Base-by-base conservation (phyloP, 495 filamentous ascomycete genomes). In the Cercophora samala region DNA sequence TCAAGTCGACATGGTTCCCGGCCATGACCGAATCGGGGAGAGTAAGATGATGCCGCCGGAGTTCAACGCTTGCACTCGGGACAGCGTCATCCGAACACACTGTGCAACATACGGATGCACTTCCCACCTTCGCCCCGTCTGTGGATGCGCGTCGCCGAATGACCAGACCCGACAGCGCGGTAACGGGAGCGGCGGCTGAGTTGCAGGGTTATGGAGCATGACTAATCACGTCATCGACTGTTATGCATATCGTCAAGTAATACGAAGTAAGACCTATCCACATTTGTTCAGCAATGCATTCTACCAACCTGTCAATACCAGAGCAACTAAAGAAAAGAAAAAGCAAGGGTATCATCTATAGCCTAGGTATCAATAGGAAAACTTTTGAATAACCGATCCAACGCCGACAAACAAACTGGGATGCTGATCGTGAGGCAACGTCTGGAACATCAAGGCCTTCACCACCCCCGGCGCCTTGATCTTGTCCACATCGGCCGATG, bases 301-400 rank as follows among this genome's bases (percentile, higher is more conserved):
- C 4, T 55, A n/a, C 52, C 52, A 8, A 15, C 21, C 21, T 22
- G 15, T 15, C 21, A n/a, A n/a, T 22, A 5, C 52, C 21, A 55
- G 5, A 55, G 52, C 17, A 55, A 55, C 52, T n/a, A n/a, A n/a
- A n/a, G n/a, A n/a, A n/a, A n/a, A 0, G 13, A 55, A 55, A 55
- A 17, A 55, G 21, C 15, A 55, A 22, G 17, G 52, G 17, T 55
- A n/a, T n/a, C n/a, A n/a, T n/a, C n/a, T n/a, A n/a, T n/a, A n/a
- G n/a, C n/a, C n/a, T n/a, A n/a, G n/a, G n/a, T n/a, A 11, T 29
- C 69, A 69, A 66, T 79, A 77, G 17, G 76, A 72, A 42, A 72
- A 78, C 64, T 75, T 77, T 3, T 64, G 37, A 0, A 80, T 64
- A 17, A 11, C 23, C n/a, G 37, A 15, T 9, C 65, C 64, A 22